A percentile compares a stretch with the other conserved stretches of the same genome.
Evolutionary conservation across 2,329 filamentous ascomycete species (phyloP).

Genomic region (Cercospora sojina): DNA sequence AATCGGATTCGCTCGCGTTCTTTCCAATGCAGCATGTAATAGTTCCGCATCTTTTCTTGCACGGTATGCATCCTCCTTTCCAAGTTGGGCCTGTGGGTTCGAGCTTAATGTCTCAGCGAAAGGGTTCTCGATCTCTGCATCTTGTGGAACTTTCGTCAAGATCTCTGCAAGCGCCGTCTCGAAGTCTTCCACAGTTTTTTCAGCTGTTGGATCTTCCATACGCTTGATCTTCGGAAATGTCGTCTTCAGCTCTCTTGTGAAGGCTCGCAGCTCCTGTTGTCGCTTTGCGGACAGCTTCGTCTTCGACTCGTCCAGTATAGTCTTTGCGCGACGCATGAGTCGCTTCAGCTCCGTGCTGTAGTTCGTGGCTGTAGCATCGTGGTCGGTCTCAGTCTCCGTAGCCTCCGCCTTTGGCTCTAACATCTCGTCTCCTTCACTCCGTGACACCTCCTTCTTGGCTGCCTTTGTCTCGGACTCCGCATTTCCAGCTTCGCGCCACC

Average conservation of each 20-base stretch:
- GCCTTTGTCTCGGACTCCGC: slow-evolving; percentile 24
- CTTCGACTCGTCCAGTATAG: slow-evolving; percentile 55
- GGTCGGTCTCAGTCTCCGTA: slow-evolving; percentile 11
- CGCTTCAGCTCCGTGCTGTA: slow-evolving; percentile 50
- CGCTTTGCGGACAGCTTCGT: slow-evolving; percentile 62
- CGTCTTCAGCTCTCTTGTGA: slow-evolving; percentile 64
- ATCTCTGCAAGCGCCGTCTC: slow-evolving; percentile 38
- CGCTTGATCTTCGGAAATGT: slow-evolving; percentile 57
- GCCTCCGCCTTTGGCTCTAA: slow-evolving; percentile 26
- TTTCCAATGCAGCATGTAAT: slow-evolving; percentile 58
- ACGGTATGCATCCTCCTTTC: slow-evolving; percentile 49
- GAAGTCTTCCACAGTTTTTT: slow-evolving; percentile 37
- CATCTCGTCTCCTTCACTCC: slow-evolving; percentile 24
- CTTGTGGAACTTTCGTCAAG: slow-evolving; percentile 49
- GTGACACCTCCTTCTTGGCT: slow-evolving; percentile 21
- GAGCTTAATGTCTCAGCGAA: slow-evolving; percentile 32
- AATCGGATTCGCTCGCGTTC: slow-evolving; percentile 71
- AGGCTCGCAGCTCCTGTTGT: slow-evolving; percentile 73
- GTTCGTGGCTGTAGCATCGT: slow-evolving; percentile 12
- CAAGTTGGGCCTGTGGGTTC: slow-evolving; percentile 32
- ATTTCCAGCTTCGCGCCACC: slow-evolving; percentile 23
- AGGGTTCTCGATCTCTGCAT: slow-evolving; percentile 20
- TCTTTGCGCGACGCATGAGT: slow-evolving; percentile 59
- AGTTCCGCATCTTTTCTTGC: slow-evolving; percentile 57
- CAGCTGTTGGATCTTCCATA: slow-evolving; percentile 23